Evolutionary conservation across 169 alveolate genomes (phyloP).

Genomic region (Neospora caninum): DNA sequence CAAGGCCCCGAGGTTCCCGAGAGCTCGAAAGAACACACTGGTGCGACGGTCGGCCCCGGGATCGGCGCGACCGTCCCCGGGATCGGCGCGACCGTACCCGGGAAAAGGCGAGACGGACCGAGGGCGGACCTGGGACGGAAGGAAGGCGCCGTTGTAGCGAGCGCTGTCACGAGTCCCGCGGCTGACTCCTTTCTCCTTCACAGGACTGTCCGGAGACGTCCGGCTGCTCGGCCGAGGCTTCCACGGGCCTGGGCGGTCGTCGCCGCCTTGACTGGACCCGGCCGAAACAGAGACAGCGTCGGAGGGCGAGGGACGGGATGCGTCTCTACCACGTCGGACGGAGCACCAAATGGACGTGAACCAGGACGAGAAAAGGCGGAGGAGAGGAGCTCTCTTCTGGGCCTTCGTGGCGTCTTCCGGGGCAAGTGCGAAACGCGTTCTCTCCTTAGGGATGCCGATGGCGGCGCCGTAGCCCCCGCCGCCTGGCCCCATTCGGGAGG

Average conservation of each 20-base stretch:
- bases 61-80: neutral
- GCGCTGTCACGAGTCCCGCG: too few species aligned
- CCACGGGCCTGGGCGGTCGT: too few species aligned
- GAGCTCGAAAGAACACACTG: neutral
- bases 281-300: too few species aligned
- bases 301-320: too few species aligned
- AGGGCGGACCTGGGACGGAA: too few species aligned
- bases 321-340: too few species aligned
- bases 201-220: too few species aligned
- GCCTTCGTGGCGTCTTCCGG: neutral
- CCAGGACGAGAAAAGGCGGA: neutral
- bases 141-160: too few species aligned
- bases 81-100: neutral
- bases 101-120: neutral
- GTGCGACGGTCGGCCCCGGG: neutral
- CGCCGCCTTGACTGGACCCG: too few species aligned
- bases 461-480: neutral
- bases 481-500: neutral
- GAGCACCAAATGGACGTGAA: too few species aligned
- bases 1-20: neutral
- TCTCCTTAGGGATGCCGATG: neutral
- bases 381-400: neutral
- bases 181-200: too few species aligned
- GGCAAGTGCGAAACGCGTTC: neutral
- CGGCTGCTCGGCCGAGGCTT: too few species aligned